Percentiles rank a stretch among this genome's conserved stretches.
These are phyloP conservation scores for Coemansia sp. DNA, from an alignment of 192 early-diverging fungal genomes.

Conservation along the genomic window DNA sequence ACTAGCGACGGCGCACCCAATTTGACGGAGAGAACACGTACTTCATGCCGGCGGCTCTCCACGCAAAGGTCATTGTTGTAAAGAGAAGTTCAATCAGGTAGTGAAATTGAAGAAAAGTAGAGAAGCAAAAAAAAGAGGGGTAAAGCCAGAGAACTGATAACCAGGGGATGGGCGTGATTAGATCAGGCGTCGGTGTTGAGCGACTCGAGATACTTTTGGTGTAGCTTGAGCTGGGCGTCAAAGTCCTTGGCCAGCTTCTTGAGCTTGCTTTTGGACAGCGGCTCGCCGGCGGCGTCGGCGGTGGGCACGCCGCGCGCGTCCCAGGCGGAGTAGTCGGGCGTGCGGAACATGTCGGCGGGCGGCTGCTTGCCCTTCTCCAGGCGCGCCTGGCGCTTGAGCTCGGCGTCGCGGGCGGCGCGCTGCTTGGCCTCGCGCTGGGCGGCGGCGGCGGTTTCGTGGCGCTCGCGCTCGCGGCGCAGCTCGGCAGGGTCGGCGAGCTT, in stretches of 20 bases:
- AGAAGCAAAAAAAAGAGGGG: not conserved
- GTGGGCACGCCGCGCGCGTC: slow-evolving; percentile 86
- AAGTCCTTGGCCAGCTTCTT: slow-evolving; percentile 90
- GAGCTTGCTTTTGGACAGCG: slow-evolving; percentile 73
- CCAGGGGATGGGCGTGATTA: too few relatives aligned
- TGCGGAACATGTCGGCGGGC: slow-evolving; percentile 80
- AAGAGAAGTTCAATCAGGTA: too few relatives aligned
- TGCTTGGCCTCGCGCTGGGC: slow-evolving; percentile 63
- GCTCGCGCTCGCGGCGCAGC: slow-evolving; percentile 61
- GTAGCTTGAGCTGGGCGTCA: slow-evolving; percentile 82
- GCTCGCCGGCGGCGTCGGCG: slow-evolving; percentile 75
- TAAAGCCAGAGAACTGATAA: not conserved
- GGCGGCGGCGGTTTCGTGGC: slow-evolving; percentile 60
- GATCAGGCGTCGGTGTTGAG: not conserved
- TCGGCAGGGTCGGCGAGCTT: slow-evolving; percentile 81
- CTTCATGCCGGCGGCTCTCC: not conserved
- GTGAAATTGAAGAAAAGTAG: too few relatives aligned
- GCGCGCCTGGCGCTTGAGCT: slow-evolving; percentile 62
- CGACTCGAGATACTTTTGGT: slow-evolving; percentile 70
- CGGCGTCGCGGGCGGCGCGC: slow-evolving; percentile 55
- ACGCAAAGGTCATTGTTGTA: slow-evolving; percentile 1
- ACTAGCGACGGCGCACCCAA: not conserved
- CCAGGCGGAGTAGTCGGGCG: slow-evolving; percentile 66
- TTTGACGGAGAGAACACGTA: not conserved
- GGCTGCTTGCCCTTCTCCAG: slow-evolving; percentile 75